Evolutionary conservation across 768 basidiomycete species (phyloP), one percentile per base, ranked within the genome.

Genomic region (Phylloporus sp.): DNA sequence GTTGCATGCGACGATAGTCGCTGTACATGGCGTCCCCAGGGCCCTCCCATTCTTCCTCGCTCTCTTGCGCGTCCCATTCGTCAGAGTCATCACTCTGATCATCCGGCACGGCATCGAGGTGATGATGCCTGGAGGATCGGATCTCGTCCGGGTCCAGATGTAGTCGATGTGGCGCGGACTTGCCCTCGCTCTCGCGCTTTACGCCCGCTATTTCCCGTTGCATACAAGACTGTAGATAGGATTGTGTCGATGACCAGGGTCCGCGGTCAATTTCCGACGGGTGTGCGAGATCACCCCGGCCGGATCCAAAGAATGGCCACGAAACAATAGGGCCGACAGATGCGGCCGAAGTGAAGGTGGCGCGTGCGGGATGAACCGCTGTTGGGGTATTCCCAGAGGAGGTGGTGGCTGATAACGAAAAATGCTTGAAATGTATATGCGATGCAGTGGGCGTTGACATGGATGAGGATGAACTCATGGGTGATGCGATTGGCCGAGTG

Each of bases 261-360:
- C 89, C 88, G n/a, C 89, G 81, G 56, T 88, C 72, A 28, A 91
- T 72, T 54, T 89, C 86, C 18, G 71, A 67, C 4, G 81, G 82
- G 54, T 85, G 84, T 3, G 65, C 54, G 20, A 88, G 74, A 48
- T 86, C 82, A 26, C 89, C 89, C 32, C 90, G 76, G 53, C 84
- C 81, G 5, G 86, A 84, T 37, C 89, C 89, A 61, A 92, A 92
- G 73, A 91, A 92, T 1, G 89, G 85, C 89, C 90, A 92, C 4
- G 88, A 90, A 40, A 91, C 79, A 57, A 92, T 91, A 8, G 85
- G 84, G 4, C 89, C 89, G 35, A 90, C 72, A 40, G 82, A 78
- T 41, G 75, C n/a, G n/a, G n/a, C 70, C 40, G 53, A 34, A 21
- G 51, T 29, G 48, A 66, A 46, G 46, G 55, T 36, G 50, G 50